Evolutionary conservation across 2,329 filamentous ascomycete genomes (phyloP).

Genomic region (Arthroderma uncinatum): DNA sequence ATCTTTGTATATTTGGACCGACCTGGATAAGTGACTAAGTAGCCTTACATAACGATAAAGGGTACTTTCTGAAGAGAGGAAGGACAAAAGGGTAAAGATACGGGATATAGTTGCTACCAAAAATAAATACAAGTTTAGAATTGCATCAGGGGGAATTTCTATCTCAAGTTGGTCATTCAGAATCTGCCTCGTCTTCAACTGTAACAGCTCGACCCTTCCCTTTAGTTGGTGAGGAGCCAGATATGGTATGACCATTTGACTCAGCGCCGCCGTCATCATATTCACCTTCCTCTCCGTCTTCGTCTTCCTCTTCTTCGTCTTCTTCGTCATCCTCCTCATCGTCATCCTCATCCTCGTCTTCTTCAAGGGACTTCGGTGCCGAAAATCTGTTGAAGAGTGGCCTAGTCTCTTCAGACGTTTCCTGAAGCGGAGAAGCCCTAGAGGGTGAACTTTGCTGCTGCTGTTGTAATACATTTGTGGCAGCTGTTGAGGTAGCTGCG

Average conservation of each 20-base stretch:
- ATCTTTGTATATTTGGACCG: too few species aligned
- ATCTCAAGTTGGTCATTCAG: slow-evolving; percentile 3
- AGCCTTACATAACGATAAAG: too few species aligned
- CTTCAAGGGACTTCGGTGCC: neutral
- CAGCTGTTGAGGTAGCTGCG: neutral
- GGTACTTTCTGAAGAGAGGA: too few species aligned
- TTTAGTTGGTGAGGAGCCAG: slow-evolving; percentile 3
- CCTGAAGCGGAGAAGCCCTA: neutral
- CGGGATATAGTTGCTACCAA: neutral
- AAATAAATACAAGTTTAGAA: neutral
- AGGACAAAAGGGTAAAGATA: too few species aligned
- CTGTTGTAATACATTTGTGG: neutral
- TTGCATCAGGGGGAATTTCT: neutral
- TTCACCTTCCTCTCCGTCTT: neutral
- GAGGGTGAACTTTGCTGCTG: neutral
- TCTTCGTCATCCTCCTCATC: neutral
- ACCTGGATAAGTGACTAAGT: too few species aligned
- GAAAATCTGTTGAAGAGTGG: neutral
- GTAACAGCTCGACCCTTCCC: slow-evolving; percentile 15
- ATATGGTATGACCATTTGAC: neutral
- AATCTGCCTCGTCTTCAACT: slow-evolving; percentile 15
- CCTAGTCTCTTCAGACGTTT: neutral
- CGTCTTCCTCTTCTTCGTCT: neutral
- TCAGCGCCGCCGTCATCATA: neutral
- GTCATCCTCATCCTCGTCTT: neutral